Evolutionary conservation across 768 basidiomycete species (phyloP), one percentile per base, ranked within the genome.

Genomic region (Phanerochaete sordida): DNA sequence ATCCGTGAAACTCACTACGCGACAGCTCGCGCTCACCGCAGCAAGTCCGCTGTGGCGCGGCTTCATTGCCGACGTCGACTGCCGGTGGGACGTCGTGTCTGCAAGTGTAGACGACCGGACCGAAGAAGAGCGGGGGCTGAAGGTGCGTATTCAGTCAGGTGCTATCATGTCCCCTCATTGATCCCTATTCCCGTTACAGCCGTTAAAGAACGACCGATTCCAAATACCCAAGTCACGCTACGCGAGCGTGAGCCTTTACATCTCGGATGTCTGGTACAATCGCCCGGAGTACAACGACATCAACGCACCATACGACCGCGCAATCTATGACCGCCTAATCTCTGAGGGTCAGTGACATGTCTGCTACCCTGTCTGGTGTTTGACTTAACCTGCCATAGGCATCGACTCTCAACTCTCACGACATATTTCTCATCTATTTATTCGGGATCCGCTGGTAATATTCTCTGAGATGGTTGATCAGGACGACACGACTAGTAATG

Each of bases 91-190:
- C 68, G 97, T 99, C 11, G 97, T 99, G 64, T 91, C 97, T 11
- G 97, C 91, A n/a, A 93, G 93, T 67, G 96, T 99, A 0, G 97
- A 99, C 68, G 96, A 98, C 74, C 85, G 97, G 53, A 98, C 95
- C 15, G 85, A 89, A 63, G 96, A 98, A 71, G 97, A 99, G 73
- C 86, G 96, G 58, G 95, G 95, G 5, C 63, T 89, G 61, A 91
- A 89, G 82, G 93, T 91, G 62, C 45, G 37, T 56, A 31, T 47
- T 30, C 28, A 55, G 46, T 31, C 56, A 55, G 54, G 53, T 47
- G 5, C 48, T 53, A n/a, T 28, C 12, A 39, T 53, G 64, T n/a
- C 65, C 56, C 33, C 7, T 13, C 33, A 35, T 13, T 3, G 35
- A 27, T 23, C 46, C 31, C 12, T 30, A 28, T 48, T 4, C 27